Evolutionary conservation across 2,329 filamentous ascomycete genomes (phyloP), one percentile per base, ranked within the genome.

Genomic region (Cladosporium sp.): DNA sequence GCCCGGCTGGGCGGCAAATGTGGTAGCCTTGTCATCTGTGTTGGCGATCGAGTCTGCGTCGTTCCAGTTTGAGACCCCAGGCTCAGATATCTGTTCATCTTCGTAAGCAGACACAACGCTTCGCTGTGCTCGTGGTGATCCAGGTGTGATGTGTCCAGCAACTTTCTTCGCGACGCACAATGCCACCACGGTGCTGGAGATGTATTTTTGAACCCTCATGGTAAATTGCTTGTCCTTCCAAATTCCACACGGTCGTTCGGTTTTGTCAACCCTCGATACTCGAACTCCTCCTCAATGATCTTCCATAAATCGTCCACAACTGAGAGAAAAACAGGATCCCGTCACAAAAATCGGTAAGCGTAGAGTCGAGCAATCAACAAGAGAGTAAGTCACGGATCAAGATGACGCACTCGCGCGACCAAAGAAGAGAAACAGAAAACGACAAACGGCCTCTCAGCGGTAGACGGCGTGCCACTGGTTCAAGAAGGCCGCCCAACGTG

Each of bases 381-480:
- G 25, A 21, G 25, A 21, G 23, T n/a, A 36, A 56, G 21, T 18
- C 25, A 23, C 43, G 26, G 25, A 26, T 43, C 49, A 23, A 63
- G 48, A 63, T 63, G 60, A 63, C 60, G 60, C 60, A 63, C 48
- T 56, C 30, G 28, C n/a, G 16, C 23, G 32, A 63, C 34, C 26
- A 18, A 34, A 56, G 49, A 63, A 46, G 26, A 56, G 49, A 63
- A 54, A 63, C 60, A 63, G 60, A 63, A 62, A 54, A 54, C 51
- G 51, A 30, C 26, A 30, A 61, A 63, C 60, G 60, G 60, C 30
- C 48, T n/a, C 34, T 43, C 60, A 56, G 48, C 60, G 60, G 60
- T 63, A 63, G 60, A 46, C 48, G 34, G 60, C 60, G 60, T 63
- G 60, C 49, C 60, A 63, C 13, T 36, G 60, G 49, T 43, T 56